Evolutionary conservation across 2,329 filamentous ascomycete genomes (phyloP).

Genomic region (Arthrinium phaeospermum): DNA sequence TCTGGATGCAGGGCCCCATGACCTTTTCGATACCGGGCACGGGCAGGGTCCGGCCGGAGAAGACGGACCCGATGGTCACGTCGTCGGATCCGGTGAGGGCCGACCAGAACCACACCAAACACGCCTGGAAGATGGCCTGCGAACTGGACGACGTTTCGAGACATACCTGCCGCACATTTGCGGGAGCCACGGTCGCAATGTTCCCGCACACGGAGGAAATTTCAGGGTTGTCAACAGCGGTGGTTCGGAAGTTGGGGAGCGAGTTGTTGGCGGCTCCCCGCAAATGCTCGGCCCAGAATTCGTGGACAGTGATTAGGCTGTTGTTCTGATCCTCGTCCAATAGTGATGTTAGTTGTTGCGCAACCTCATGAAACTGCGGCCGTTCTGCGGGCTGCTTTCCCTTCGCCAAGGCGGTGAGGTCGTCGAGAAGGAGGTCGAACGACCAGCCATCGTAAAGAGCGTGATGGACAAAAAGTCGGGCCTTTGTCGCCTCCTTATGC

Average conservation of each 20-base stretch:
- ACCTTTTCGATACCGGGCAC: slow-evolving; percentile 73
- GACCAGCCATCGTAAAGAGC: slow-evolving; percentile 95
- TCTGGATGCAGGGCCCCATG: slow-evolving; percentile 80
- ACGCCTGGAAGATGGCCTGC: slow-evolving; percentile 79
- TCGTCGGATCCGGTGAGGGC: slow-evolving; percentile 69
- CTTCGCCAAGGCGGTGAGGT: slow-evolving; percentile 62
- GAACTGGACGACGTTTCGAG: slow-evolving; percentile 57
- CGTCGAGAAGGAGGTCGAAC: slow-evolving; percentile 73
- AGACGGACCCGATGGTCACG: slow-evolving; percentile 77
- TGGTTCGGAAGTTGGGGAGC: slow-evolving; percentile 64
- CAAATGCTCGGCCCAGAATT: slow-evolving; percentile 76
- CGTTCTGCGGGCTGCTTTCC: slow-evolving; percentile 41
- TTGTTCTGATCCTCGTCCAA: slow-evolving; percentile 35
- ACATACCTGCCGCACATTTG: slow-evolving; percentile 43
- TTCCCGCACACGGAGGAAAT: slow-evolving; percentile 35
- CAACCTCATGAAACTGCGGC: slow-evolving; percentile 67
- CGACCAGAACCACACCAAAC: slow-evolving; percentile 69
- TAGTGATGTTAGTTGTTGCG: slow-evolving; percentile 45
- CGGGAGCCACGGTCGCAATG: slow-evolving; percentile 42
- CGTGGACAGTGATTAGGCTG: slow-evolving; percentile 45
- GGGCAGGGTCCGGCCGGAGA: slow-evolving; percentile 80
- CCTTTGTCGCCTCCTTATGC: slow-evolving; percentile 21
- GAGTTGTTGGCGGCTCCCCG: slow-evolving; percentile 57
- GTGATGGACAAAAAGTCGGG: slow-evolving; percentile 72
- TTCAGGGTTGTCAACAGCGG: slow-evolving; percentile 32